Percentiles rank a stretch among this genome's conserved stretches.
Evolutionary conservation across 768 basidiomycete genomes (phyloP).

Genomic region (Punctularia strigosozonata): DNA sequence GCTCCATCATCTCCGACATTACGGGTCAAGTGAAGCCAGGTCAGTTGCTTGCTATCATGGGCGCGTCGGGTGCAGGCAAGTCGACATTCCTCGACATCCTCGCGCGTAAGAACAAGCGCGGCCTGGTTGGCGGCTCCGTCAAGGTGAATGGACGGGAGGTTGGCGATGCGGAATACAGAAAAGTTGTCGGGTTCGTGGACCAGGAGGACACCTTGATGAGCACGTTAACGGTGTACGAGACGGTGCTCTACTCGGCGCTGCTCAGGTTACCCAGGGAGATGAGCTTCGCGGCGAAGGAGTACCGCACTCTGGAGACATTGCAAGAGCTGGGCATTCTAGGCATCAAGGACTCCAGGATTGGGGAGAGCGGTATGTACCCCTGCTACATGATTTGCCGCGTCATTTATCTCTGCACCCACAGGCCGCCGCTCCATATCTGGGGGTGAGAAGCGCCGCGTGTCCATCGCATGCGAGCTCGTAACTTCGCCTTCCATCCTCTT

Average conservation of each 20-base stretch:
- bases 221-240: constrained; percentile 97
- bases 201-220: constrained; percentile 98
- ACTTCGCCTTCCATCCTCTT: constrained; percentile 94
- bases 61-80: constrained; percentile 93
- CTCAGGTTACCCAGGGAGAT: constrained; percentile 88
- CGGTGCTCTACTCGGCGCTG: constrained; percentile 86
- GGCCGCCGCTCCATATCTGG: constrained; percentile 89
- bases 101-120: constrained; percentile 81
- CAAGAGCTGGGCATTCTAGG: constrained; percentile 88
- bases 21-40: constrained; percentile 81
- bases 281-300: constrained; percentile 92
- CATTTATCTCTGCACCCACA: too few relatives aligned
- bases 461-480: constrained; percentile 96
- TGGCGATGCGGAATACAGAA: constrained; percentile 61
- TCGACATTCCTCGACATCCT: constrained; percentile 95
- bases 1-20: constrained; percentile 67
- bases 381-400: constrained; percentile 2
- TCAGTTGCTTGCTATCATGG: constrained; percentile 92
- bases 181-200: constrained; percentile 90
- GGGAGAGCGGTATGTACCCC: constrained; percentile 58
- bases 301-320: constrained; percentile 89
- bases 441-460: constrained; percentile 93
- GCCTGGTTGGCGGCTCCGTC: constrained; percentile 58
- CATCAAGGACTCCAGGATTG: constrained; percentile 85
- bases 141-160: constrained; percentile 83